phyloP scores from a whole-genome alignment of 805 yeast genomes.

The Lipomyces orientalis region DNA sequence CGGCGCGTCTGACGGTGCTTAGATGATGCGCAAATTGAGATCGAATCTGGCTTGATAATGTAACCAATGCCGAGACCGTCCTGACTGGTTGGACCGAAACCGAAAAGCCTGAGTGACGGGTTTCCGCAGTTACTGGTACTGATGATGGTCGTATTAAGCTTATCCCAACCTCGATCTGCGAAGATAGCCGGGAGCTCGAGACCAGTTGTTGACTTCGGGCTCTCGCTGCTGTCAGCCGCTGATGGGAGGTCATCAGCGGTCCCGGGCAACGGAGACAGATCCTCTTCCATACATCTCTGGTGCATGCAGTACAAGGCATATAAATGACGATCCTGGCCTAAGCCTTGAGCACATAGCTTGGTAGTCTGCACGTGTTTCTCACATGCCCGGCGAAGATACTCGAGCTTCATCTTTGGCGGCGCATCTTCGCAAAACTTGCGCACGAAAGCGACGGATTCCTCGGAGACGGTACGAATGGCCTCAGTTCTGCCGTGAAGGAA shows the following conservation, averaged over 20 bases:
- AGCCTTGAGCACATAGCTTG: constrained; percentile 69
- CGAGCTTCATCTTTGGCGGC: constrained; percentile 63
- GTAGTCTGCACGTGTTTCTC: constrained; percentile 70
- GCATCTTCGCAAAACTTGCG: constrained; percentile 80
- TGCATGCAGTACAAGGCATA: constrained; percentile 88
- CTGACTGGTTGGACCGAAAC: constrained; percentile 88
- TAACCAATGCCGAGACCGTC: constrained; percentile 95
- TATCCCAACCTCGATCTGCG: constrained; percentile 88
- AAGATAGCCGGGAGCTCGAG: constrained; percentile 68
- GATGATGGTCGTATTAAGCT: constrained; percentile 75
- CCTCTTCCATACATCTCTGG: constrained; percentile 54
- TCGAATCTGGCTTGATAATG: constrained; percentile 78
- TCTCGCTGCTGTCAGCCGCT: background rate
- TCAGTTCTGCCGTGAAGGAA: constrained; percentile 92
- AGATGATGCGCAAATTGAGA: constrained; percentile 81
- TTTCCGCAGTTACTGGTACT: constrained; percentile 92
- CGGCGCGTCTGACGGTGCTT: constrained; percentile 87
- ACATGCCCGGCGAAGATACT: constrained; percentile 71
- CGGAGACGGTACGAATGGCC: constrained; percentile 83
- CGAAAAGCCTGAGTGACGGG: constrained; percentile 83
- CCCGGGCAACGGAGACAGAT: constrained; percentile 9
- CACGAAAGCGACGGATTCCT: constrained; percentile 79
- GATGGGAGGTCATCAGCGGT: constrained; percentile 29
- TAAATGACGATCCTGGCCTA: constrained; percentile 91
- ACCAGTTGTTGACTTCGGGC: background rate